These are phyloP conservation scores for Helicocarpus griseus DNA, from an alignment of 2,329 filamentous ascomycete species.

Conservation along the genomic window DNA sequence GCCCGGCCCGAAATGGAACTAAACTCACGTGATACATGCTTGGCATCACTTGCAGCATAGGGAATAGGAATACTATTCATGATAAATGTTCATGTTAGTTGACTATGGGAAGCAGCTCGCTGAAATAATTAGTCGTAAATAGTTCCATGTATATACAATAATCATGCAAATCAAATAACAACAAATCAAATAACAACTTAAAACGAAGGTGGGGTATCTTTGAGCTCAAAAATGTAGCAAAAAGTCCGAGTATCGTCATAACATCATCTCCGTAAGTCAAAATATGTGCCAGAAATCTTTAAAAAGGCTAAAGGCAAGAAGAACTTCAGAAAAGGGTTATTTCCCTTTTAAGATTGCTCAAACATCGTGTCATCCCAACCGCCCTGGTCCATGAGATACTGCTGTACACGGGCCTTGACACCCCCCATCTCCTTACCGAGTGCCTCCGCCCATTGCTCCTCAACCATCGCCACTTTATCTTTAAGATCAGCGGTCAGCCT, in stretches of 20 bases:
- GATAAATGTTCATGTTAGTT: neutral
- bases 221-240: neutral
- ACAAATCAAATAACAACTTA: neutral
- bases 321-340: constrained; percentile 15
- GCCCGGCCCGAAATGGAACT: too few species aligned
- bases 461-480: constrained; percentile 83
- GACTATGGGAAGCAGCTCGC: neutral
- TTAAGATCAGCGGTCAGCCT: constrained; percentile 76
- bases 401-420: constrained; percentile 64
- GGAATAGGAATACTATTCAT: too few species aligned
- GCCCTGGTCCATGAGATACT: constrained; percentile 64
- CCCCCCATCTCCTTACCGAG: constrained; percentile 66
- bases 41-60: too few species aligned
- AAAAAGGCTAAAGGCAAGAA: constrained; percentile 11
- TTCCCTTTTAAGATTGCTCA: constrained; percentile 20
- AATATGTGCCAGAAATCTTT: neutral
- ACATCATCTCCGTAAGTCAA: neutral
- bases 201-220: constrained; percentile 5
- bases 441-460: constrained; percentile 82
- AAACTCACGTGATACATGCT: neutral
- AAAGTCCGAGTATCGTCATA: neutral
- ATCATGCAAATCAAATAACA: neutral
- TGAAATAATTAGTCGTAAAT: neutral
- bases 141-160: neutral
- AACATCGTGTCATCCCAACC: constrained; percentile 75